Evolutionary conservation across 2,329 filamentous ascomycete genomes (phyloP).

Genomic region (Colletotrichum coccodes): DNA sequence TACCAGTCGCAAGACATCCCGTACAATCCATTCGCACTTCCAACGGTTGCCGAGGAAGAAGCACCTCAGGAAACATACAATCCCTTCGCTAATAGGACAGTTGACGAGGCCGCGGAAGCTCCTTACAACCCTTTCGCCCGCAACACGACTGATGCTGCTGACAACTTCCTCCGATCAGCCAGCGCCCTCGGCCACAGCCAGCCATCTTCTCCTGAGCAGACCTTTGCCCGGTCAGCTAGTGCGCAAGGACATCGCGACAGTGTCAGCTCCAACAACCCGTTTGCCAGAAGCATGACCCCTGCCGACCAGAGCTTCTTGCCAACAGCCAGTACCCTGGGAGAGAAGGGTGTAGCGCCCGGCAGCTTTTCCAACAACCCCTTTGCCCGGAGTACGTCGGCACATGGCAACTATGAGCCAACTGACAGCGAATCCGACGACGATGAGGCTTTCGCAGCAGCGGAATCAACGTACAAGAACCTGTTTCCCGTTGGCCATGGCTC

Average conservation of each 20-base stretch:
- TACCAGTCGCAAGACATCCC: conserved; percentile 1
- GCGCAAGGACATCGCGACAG: not conserved
- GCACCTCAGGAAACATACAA: not conserved
- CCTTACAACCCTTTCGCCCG: conserved; percentile 12
- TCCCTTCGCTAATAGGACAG: not conserved
- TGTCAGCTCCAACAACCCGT: conserved; percentile 8
- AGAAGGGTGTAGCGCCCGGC: not conserved
- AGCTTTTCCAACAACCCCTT: conserved; percentile 5
- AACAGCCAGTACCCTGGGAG: not conserved
- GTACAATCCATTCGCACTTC: conserved; percentile 17
- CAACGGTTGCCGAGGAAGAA: not conserved
- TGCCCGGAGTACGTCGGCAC: not conserved
- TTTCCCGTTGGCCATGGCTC: not conserved
- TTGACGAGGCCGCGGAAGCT: not conserved
- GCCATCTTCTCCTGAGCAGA: not conserved
- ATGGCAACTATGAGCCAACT: not conserved
- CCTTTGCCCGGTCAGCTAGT: conserved; percentile 8
- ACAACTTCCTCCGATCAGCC: conserved; percentile 16
- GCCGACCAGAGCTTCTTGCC: not conserved
- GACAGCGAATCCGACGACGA: not conserved
- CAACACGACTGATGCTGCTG: conserved; percentile 12
- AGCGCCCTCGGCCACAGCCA: not conserved
- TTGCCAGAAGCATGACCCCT: conserved; percentile 16
- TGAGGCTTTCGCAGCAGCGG: conserved; percentile 1
- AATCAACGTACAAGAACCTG: not conserved